phyloP scores from a whole-genome alignment of 2,329 filamentous ascomycete genomes.

The Ophiostoma pallidulum region DNA sequence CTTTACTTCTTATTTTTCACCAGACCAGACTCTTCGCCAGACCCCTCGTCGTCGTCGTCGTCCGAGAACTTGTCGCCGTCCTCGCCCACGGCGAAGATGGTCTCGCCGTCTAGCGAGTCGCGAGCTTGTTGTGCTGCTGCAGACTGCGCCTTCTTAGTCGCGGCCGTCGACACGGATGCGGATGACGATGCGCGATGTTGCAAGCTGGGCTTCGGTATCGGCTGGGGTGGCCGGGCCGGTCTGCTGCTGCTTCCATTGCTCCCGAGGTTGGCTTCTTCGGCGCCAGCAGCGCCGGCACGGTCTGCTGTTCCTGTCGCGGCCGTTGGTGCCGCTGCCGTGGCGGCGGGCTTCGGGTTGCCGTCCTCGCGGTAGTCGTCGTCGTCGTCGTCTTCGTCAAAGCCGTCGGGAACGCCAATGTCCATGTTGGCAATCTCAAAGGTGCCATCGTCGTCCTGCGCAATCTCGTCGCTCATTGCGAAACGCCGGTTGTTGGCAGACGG shows the following conservation, averaged over 20 bases:
- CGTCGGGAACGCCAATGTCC: slow-evolving; percentile 69
- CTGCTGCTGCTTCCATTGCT: slow-evolving; percentile 7
- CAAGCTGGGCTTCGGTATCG: slow-evolving; percentile 11
- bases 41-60: slow-evolving; percentile 60
- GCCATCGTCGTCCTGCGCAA: slow-evolving; percentile 95
- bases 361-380: slow-evolving; percentile 46
- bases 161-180: neutral
- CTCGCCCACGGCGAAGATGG: slow-evolving; percentile 90
- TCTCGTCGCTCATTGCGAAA: slow-evolving; percentile 98
- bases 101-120: slow-evolving; percentile 70
- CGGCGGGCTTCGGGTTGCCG: slow-evolving; percentile 41
- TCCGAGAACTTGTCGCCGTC: slow-evolving; percentile 75
- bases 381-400: slow-evolving; percentile 52
- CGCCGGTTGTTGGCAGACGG: slow-evolving; percentile 93
- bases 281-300: slow-evolving; percentile 28
- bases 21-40: slow-evolving; percentile 49
- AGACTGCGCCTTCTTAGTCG: slow-evolving; percentile 12
- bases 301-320: slow-evolving; percentile 10
- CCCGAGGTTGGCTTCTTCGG: slow-evolving; percentile 20
- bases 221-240: slow-evolving; percentile 18
- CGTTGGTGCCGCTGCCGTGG: slow-evolving; percentile 27
- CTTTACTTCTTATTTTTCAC: slow-evolving; percentile 36
- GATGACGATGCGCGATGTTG: slow-evolving; percentile 7
- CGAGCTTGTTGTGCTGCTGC: slow-evolving; percentile 36
- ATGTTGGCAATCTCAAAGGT: slow-evolving; percentile 91